Evolutionary conservation across 345 rosid species (phyloP), one percentile per base, ranked within the genome.

Genomic region (Brassica carinata): DNA sequence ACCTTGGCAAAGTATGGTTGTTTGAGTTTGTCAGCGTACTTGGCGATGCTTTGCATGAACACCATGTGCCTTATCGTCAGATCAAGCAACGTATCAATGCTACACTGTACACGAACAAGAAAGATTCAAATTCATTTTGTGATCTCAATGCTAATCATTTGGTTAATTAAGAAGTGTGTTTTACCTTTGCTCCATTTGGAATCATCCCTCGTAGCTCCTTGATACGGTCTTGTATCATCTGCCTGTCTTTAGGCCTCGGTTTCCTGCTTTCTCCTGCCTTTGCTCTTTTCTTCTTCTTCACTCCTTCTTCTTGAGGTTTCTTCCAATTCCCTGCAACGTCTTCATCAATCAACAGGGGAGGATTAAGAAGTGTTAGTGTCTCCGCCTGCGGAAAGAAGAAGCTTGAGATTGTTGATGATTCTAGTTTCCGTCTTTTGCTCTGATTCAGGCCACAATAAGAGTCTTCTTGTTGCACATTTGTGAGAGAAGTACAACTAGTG

Each of bases 241-340:
- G 98, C 55, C 98, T 96, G 68, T 96, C 99, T 83, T 92, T 93
- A 13, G 99, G 98, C 89, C 98, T 92, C 19, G 98, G 96, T 58
- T 89, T 85, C 48, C 86, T 85, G 77, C 95, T 89, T 82, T 93
- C 97, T 30, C 98, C 98, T 18, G 95, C 90, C 67, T 88, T 89
- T 69, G 94, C 94, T 79, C 97, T 87, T 81, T 89, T 96, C 86
- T 74, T 87, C 80, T 89, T 89, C 84, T 90, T 90, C 63, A 69
- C 73, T 26, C 86, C 86, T 75, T 92, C 93, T 75, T 92, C 93
- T 2, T 82, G 75, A 70, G 89, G 89, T 86, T 77, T 88, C 26
- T 67, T 77, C 75, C 79, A 69, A 13, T 81, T 82, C 77, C 86
- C 86, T 64, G 81, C 80, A 36, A 69, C 48, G 70, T 86, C 90